These are phyloP conservation scores for Eucalyptus virginea DNA, from an alignment of 345 rosid genomes.

Conservation along the genomic window DNA sequence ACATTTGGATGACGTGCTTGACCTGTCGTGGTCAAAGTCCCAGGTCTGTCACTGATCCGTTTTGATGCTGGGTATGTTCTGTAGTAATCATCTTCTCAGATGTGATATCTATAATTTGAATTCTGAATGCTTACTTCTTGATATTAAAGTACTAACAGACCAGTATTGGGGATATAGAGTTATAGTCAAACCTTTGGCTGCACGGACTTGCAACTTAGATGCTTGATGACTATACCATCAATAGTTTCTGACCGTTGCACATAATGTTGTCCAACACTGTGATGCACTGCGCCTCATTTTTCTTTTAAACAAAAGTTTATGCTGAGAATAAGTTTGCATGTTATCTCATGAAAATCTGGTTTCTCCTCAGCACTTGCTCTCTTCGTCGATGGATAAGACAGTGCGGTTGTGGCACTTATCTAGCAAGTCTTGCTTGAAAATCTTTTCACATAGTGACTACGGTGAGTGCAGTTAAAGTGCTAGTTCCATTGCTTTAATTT, in stretches of 20 bases:
- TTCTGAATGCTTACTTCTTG: not conserved
- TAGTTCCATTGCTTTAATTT: not conserved
- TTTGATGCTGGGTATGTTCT: not conserved
- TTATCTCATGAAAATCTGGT: not conserved
- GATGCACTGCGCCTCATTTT: not conserved
- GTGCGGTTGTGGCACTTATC: constrained; percentile 88
- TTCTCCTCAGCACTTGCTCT: constrained; percentile 67
- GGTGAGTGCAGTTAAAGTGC: constrained; percentile 33
- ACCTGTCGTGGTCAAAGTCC: constrained; percentile 97
- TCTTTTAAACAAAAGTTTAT: not conserved
- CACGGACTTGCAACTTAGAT: not conserved
- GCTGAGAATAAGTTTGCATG: not conserved
- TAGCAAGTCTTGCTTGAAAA: constrained; percentile 80
- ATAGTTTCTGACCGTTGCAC: not conserved
- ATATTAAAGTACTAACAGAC: not conserved
- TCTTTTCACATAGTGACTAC: constrained; percentile 88
- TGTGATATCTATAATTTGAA: not conserved
- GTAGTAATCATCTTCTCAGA: not conserved
- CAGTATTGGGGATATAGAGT: not conserved
- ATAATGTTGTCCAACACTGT: not conserved
- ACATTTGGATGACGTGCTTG: constrained; percentile 81
- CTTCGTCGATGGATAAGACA: constrained; percentile 99
- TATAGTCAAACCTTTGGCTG: not conserved
- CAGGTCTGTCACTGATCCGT: constrained; percentile 42
- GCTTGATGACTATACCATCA: not conserved